Conservation (phyloP, 768 basidiomycete genomes). For the Cantharellus anzutake region DNA sequence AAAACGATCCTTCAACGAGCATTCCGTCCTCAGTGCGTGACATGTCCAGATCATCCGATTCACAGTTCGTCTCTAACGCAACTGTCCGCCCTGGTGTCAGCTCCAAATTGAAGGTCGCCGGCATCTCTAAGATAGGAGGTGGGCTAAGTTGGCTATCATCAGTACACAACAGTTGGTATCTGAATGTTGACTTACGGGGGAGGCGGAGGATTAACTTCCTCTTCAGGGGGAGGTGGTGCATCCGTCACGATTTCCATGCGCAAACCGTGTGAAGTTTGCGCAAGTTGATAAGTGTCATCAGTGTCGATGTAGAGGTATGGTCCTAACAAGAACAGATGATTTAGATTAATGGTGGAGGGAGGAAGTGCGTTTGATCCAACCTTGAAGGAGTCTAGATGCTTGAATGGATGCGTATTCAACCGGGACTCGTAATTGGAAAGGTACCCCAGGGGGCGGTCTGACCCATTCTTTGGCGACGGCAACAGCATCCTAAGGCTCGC, state of each 20-base stretch:
- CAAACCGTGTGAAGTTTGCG: conserved; percentile 66
- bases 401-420: conserved; percentile 76
- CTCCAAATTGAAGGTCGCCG: conserved; percentile 67
- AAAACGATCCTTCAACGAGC: conserved; percentile 66
- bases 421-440: conserved; percentile 60
- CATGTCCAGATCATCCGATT: conserved; percentile 77
- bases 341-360: background rate
- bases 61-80: conserved; percentile 58
- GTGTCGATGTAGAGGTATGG: conserved; percentile 46
- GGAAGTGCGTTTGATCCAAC: conserved; percentile 1
- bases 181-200: conserved; percentile 27
- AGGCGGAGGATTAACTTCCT: conserved; percentile 30
- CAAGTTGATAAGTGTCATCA: conserved; percentile 79
- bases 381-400: conserved; percentile 21
- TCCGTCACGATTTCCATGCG: conserved; percentile 77
- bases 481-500: conserved; percentile 45
- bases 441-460: conserved; percentile 63
- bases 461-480: conserved; percentile 68
- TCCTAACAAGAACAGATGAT: conserved; percentile 17
- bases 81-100: conserved; percentile 61
- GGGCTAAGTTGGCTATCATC: conserved; percentile 12
- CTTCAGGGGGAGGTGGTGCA: conserved; percentile 51
- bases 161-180: background rate
- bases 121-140: conserved; percentile 72
- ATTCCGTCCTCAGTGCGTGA: conserved; percentile 82